Evolutionary conservation across 2,329 filamentous ascomycete genomes (phyloP), one percentile per base, ranked within the genome.

Genomic region (Cercospora beticola): DNA sequence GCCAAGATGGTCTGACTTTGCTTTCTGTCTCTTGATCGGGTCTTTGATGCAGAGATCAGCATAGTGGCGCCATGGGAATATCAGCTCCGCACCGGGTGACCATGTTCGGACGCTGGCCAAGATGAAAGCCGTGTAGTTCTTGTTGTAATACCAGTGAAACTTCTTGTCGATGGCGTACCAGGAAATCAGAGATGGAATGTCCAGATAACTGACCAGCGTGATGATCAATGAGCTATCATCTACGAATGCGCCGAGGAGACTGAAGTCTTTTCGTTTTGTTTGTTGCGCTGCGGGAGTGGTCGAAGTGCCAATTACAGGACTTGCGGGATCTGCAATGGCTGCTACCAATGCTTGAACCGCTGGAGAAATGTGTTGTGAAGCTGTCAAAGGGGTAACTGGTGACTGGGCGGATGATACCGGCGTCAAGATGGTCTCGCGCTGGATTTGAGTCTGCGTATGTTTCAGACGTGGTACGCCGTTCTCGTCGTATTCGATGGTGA

Each of bases 61-160:
- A 79, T 90, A 93, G 60, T 87, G 83, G 7, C 82, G 81, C 82
- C 87, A 91, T 18, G 84, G 83, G 77, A 90, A 93, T 68, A 89
- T 82, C 16, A 77, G 76, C 1, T 84, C 82, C 0, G 89, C 85
- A 31, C 86, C 81, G 0, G 87, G 86, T 1, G 87, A 86, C 74
- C 85, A 84, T 64, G 81, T 75, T 1, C 78, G 77, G 1, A 88
- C 85, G 79, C 87, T 87, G 18, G 83, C 79, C 46, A 85, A 80
- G 62, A 92, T 83, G 67, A 86, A 85, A 43, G 86, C 86, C 8
- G 84, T 84, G 76, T 89, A 84, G 72, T 89, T 83, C 62, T 82
- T 81, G 76, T 90, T 86, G 74, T 92, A 78, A 30, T 88, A 82
- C 59, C 81, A 77, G 75, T 92, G 86, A 75, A 92, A 90, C 40